phyloP scores from a whole-genome alignment of 768 basidiomycete species.

The Hirschioporus abietinus region DNA sequence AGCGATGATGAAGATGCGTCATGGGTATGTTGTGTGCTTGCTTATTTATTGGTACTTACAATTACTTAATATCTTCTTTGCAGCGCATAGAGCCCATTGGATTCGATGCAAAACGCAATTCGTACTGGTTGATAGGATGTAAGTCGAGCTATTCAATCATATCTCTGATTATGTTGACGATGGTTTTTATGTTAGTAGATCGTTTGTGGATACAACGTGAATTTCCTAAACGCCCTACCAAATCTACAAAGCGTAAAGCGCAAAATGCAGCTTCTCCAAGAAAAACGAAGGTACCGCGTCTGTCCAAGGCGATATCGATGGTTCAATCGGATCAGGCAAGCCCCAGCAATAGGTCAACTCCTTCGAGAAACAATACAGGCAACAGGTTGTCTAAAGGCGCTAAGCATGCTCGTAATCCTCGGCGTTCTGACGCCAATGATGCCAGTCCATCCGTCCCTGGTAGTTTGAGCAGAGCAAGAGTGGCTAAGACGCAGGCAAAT shows the following conservation, averaged over 20 bases:
- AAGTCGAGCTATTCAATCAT: conserved; percentile 21
- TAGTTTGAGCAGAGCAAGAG: conserved; percentile 36
- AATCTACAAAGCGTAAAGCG: conserved; percentile 36
- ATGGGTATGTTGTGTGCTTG: conserved; percentile 52
- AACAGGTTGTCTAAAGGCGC: background rate
- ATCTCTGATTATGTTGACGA: background rate
- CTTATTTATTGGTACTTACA: background rate
- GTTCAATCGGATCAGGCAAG: background rate
- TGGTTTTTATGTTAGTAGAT: conserved; percentile 45
- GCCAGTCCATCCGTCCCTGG: background rate
- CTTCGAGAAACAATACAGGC: background rate
- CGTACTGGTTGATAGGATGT: conserved; percentile 86
- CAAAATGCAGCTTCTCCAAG: conserved; percentile 22
- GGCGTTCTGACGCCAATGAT: background rate
- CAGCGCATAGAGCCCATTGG: conserved; percentile 85
- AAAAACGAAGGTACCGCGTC: background rate
- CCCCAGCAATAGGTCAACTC: background rate
- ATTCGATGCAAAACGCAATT: conserved; percentile 71
- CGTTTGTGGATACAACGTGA: conserved; percentile 85
- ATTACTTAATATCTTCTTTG: background rate
- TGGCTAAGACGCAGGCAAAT: conserved; percentile 70
- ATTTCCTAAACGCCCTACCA: conserved; percentile 40
- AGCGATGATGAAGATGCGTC: conserved; percentile 69
- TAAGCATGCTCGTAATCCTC: background rate
- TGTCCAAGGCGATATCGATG: background rate